Evolutionary conservation across 345 rosid species (phyloP), one percentile per base, ranked within the genome.

Genomic region (Syzygium oleosum): DNA sequence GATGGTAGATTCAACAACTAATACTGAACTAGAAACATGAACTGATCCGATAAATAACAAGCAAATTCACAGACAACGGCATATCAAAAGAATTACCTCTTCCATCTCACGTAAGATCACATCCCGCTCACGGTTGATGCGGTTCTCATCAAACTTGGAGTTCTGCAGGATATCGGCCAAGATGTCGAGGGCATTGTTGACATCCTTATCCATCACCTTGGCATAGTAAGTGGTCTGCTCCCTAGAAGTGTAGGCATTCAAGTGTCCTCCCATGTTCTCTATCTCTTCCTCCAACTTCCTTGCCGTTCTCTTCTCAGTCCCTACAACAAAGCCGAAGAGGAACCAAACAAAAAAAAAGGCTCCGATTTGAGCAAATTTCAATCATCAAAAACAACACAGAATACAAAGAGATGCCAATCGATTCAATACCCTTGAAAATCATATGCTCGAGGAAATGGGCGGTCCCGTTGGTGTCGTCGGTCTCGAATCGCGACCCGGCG

Each of bases 371-470:
- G 46, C 59, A 29, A 29, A 53, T 53, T 87, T 61, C 27, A 12
- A 51, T 59, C 43, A 29, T 34, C 38, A 13, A 51, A 52, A 83
- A 17, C 61, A 22, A 51, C 61, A 7, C 61, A 7, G 51, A 31
- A 22, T 43, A 52, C 34, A 7, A 58, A 8, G 78, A n/a, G 61
- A 53, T 56, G 61, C 51, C 31, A 61, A 51, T 54, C 21, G 84
- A 46, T 13, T 73, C 19, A 11, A 73, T 78, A 88, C 90, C 99
- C 91, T 98, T 97, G 79, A 98, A 98, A 15, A 98, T 97, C 99
- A 98, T 95, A 91, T 96, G 99, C 94, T 98, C 99, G 90, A 98
- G 88, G 84, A 98, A 98, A 87, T 97, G 99, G 25, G 99, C 98
- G 3, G 99, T 96, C 3, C 99, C 99, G 22, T 97, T 98, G 9